Conservation (phyloP, 1,284 basidiomycete species). For the Heterobasidion irregulare region DNA sequence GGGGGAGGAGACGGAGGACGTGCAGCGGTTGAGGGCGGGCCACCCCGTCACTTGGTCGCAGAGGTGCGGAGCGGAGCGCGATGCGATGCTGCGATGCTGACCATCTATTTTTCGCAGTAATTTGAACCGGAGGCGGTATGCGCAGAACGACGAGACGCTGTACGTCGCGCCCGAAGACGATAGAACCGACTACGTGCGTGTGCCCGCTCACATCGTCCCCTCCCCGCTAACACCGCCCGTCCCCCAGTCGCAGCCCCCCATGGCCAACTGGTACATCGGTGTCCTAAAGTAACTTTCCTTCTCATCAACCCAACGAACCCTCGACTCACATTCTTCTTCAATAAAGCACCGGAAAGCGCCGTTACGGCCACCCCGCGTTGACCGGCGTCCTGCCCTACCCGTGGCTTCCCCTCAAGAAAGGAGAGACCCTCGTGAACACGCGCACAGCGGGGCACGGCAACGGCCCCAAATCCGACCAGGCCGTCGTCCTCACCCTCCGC, state of each 20-base stretch:
- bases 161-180: conserved; percentile 91
- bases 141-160: conserved; percentile 88
- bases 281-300: conserved; percentile 69
- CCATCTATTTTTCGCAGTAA: conserved; percentile 47
- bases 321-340: not conserved
- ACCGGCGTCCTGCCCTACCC: conserved; percentile 84
- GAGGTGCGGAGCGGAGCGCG: conserved; percentile 39
- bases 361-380: conserved; percentile 88
- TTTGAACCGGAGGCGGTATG: conserved; percentile 77
- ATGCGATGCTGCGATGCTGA: not conserved
- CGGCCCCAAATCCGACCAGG: conserved; percentile 38
- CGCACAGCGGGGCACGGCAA: conserved; percentile 25
- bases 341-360: conserved; percentile 69
- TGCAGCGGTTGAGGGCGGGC: conserved; percentile 62
- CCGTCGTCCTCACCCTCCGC: conserved; percentile 68
- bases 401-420: conserved; percentile 84
- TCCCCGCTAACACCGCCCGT: not conserved
- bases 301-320: not conserved
- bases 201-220: conserved; percentile 1
- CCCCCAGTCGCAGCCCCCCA: conserved; percentile 80
- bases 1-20: conserved; percentile 74
- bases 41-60: conserved; percentile 83
- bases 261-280: conserved; percentile 88
- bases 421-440: conserved; percentile 59
- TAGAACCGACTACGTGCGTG: conserved; percentile 78